Percentiles rank a stretch among this genome's conserved stretches.
Conservation (phyloP, 495 filamentous ascomycete species). For the Xylaria flabelliformis region DNA sequence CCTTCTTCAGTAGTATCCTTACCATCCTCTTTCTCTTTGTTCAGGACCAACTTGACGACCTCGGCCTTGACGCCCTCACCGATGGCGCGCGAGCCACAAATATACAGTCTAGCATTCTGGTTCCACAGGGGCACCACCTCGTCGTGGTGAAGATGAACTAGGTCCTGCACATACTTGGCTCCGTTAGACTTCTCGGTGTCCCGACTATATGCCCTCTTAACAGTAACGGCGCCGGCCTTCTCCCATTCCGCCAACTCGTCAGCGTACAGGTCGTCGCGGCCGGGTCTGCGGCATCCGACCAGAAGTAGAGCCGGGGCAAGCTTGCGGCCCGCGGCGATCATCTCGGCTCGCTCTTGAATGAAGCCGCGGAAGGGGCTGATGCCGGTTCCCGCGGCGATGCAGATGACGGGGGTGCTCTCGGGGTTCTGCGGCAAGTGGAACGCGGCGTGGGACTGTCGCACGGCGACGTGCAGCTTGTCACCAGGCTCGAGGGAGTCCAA, state of each 20-base stretch:
- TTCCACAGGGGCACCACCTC: constrained; percentile 62
- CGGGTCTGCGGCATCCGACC: constrained; percentile 65
- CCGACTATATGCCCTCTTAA: constrained; percentile 64
- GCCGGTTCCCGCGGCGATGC: constrained; percentile 62
- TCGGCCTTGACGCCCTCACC: constrained; percentile 63
- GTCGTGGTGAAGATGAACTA: constrained; percentile 58
- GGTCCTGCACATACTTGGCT: constrained; percentile 67
- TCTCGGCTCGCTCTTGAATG: constrained; percentile 68
- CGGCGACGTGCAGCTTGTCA: constrained; percentile 66
- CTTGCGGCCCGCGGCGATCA: constrained; percentile 56
- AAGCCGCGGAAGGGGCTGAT: constrained; percentile 76
- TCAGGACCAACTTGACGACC: constrained; percentile 53
- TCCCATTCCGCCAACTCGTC: constrained; percentile 67
- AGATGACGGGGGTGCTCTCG: constrained; percentile 68
- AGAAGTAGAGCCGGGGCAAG: constrained; percentile 68
- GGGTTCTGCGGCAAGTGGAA: constrained; percentile 72
- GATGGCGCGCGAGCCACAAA: constrained; percentile 69
- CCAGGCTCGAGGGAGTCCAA: constrained; percentile 64
- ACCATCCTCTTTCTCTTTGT: constrained; percentile 46
- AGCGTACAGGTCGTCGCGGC: constrained; percentile 65
- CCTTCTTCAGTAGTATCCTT: constrained; percentile 47
- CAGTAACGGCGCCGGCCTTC: constrained; percentile 59
- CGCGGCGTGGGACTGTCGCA: constrained; percentile 62
- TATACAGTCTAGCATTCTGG: constrained; percentile 66
- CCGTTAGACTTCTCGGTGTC: constrained; percentile 44